Percentiles rank a stretch among this genome's conserved stretches.
These are phyloP conservation scores for Solanum aculeatissimum DNA, from an alignment of 305 asterid species.

Conservation along the genomic window DNA sequence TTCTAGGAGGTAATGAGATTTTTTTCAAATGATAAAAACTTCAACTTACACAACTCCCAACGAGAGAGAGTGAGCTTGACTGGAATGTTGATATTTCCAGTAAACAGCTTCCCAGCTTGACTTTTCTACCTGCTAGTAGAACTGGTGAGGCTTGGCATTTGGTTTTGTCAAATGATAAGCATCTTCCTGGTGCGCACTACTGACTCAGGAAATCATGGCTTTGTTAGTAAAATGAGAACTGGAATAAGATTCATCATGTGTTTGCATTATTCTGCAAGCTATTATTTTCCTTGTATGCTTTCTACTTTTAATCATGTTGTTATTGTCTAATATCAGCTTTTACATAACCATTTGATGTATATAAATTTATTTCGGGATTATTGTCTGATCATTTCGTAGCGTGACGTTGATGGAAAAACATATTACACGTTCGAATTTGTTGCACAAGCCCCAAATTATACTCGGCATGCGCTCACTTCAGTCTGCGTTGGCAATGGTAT, in stretches of 20 bases:
- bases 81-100: background rate
- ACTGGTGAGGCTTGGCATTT: background rate
- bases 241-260: background rate
- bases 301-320: background rate
- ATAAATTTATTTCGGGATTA: background rate
- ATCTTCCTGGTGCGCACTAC: background rate
- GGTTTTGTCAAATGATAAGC: background rate
- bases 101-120: background rate
- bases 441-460: slow-evolving; percentile 75
- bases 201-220: background rate
- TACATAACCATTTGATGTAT: background rate
- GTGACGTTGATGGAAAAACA: slow-evolving; percentile 59
- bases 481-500: slow-evolving; percentile 76
- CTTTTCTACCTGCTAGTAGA: background rate
- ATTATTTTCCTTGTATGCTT: background rate
- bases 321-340: background rate
- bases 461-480: slow-evolving; percentile 78
- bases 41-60: background rate
- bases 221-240: background rate
- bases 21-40: background rate
- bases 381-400: slow-evolving; percentile 32
- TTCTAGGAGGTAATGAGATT: background rate
- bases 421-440: slow-evolving; percentile 67
- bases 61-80: background rate
- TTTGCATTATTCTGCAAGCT: background rate